phyloP scores from a whole-genome alignment of 2,329 filamentous ascomycete species.

The Dactylellina haptotyla region DNA sequence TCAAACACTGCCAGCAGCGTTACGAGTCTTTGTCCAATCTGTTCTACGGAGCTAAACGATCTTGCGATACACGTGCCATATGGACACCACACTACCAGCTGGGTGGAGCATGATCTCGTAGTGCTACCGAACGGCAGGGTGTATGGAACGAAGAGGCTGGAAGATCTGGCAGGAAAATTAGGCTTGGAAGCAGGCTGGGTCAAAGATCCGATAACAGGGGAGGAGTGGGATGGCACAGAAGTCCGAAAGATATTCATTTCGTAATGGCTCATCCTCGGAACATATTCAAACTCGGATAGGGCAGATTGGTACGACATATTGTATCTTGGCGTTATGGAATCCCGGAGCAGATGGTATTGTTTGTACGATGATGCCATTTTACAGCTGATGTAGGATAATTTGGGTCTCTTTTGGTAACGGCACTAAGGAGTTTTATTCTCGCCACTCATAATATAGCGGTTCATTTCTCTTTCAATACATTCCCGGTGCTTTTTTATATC shows the following conservation, averaged over 20 bases:
- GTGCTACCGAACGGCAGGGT: constrained; percentile 87
- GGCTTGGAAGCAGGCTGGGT: constrained; percentile 74
- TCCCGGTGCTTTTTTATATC: not conserved
- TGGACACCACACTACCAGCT: constrained; percentile 92
- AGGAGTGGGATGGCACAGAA: constrained; percentile 70
- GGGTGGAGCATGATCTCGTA: constrained; percentile 86
- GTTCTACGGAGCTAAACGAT: constrained; percentile 92
- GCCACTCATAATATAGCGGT: constrained; percentile 40
- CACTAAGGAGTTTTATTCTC: constrained; percentile 33
- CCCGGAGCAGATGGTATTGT: constrained; percentile 21
- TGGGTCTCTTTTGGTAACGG: constrained; percentile 28
- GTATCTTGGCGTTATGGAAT: constrained; percentile 37
- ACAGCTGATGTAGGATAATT: constrained; percentile 1
- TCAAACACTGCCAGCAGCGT: constrained; percentile 69
- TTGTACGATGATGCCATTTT: constrained; percentile 48
- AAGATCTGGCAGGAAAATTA: constrained; percentile 81
- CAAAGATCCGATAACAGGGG: constrained; percentile 80
- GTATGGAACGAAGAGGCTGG: constrained; percentile 79
- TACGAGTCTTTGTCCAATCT: constrained; percentile 90
- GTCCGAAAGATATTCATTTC: constrained; percentile 88
- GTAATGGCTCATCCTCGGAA: constrained; percentile 14
- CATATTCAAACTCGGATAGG: not conserved
- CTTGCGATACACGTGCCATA: constrained; percentile 89
- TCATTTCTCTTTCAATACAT: no score
- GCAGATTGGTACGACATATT: constrained; percentile 1